A percentile compares a stretch with the other conserved stretches of the same genome.
Conservation (phyloP, 345 rosid genomes). For the Euclidium syriacum region DNA sequence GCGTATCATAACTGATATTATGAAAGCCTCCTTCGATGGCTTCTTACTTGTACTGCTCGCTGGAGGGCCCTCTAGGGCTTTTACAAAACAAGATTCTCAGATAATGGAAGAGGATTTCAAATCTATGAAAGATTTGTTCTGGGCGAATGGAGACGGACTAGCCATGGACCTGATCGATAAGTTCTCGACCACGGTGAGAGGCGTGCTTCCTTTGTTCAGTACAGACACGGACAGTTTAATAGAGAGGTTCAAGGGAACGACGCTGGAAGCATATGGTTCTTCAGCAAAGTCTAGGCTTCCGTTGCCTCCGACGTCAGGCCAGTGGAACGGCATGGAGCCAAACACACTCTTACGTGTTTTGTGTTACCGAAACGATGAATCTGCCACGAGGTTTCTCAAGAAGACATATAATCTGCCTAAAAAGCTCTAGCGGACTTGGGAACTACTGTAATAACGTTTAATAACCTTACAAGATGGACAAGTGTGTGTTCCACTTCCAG, state of each 20-base stretch:
- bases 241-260: constrained; percentile 71
- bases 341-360: constrained; percentile 79
- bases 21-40: constrained; percentile 93
- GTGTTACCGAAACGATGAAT: constrained; percentile 84
- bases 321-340: constrained; percentile 87
- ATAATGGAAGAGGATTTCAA: constrained; percentile 90
- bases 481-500: constrained; percentile 11
- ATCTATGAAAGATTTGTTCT: constrained; percentile 76
- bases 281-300: constrained; percentile 83
- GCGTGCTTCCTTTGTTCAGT: constrained; percentile 70
- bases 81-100: constrained; percentile 66
- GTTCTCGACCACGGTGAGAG: constrained; percentile 55
- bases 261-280: constrained; percentile 70
- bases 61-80: constrained; percentile 89
- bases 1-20: constrained; percentile 65
- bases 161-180: constrained; percentile 75
- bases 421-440: constrained; percentile 39
- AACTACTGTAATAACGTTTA: neutral
- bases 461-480: constrained; percentile 25
- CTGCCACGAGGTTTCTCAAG: constrained; percentile 78
- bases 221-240: constrained; percentile 78
- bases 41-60: constrained; percentile 88
- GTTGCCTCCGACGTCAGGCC: constrained; percentile 80
- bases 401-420: constrained; percentile 83
- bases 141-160: constrained; percentile 95